Conservation (phyloP, 805 yeast species). For the Spencermartinsiella europaea region DNA sequence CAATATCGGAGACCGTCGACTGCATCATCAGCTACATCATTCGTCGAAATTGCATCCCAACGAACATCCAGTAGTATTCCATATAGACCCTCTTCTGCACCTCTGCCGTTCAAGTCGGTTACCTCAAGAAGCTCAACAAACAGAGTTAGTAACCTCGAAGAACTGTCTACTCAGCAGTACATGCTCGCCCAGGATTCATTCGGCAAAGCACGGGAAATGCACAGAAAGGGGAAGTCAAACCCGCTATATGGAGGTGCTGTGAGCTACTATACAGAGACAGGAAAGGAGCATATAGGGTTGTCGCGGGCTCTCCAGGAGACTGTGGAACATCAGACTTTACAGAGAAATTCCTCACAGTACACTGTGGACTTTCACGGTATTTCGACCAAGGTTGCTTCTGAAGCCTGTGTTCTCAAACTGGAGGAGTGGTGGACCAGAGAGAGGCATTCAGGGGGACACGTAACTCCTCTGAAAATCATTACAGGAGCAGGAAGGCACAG, state of each 20-base stretch:
- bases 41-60: too few species aligned
- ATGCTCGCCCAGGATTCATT: conserved; percentile 1
- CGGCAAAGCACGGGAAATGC: conserved; percentile 12
- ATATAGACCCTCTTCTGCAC: background rate
- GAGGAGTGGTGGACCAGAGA: conserved; percentile 13
- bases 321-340: conserved; percentile 3
- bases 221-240: conserved; percentile 18
- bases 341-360: conserved; percentile 8
- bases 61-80: background rate
- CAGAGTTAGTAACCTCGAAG: background rate
- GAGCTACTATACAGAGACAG: conserved; percentile 18
- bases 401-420: conserved; percentile 9
- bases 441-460: background rate
- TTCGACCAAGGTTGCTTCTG: conserved; percentile 16
- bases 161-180: conserved; percentile 1
- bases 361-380: conserved; percentile 21
- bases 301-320: conserved; percentile 4
- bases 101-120: too few species aligned
- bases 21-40: background rate
- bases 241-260: conserved; percentile 21
- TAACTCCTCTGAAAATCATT: conserved; percentile 15
- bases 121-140: background rate
- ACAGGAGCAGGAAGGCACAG: conserved; percentile 24
- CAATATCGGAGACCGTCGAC: background rate
- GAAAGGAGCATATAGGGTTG: conserved; percentile 4